phyloP scores from a whole-genome alignment of 345 rosid genomes.

The Boechera stricta region DNA sequence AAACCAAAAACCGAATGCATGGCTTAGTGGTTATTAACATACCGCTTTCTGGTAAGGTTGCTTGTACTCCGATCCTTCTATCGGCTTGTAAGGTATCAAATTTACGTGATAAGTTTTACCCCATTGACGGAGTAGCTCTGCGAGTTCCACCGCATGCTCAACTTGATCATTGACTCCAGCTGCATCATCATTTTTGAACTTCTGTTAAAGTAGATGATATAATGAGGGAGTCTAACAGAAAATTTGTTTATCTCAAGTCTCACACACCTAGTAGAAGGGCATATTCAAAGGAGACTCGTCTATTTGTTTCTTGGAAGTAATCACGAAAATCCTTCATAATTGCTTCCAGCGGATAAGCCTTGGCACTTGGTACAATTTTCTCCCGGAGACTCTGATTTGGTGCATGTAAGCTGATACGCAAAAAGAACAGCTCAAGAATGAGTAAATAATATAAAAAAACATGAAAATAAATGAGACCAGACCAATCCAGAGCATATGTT shows the following conservation, averaged over 20 bases:
- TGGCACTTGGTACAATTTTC: slow-evolving; percentile 93
- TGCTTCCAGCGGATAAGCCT: slow-evolving; percentile 90
- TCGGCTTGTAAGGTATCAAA: slow-evolving; percentile 90
- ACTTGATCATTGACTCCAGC: slow-evolving; percentile 90
- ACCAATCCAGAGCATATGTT: not conserved
- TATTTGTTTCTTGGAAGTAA: slow-evolving; percentile 76
- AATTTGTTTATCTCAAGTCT: not conserved
- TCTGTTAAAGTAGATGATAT: not conserved
- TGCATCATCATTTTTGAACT: slow-evolving; percentile 46
- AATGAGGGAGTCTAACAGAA: not conserved
- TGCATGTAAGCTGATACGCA: slow-evolving; percentile 76
- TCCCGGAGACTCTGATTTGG: slow-evolving; percentile 91
- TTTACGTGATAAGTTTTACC: slow-evolving; percentile 87
- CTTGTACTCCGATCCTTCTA: slow-evolving; percentile 81
- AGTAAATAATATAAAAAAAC: not conserved
- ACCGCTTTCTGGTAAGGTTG: slow-evolving; percentile 84
- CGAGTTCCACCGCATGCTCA: slow-evolving; percentile 84
- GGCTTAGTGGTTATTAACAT: slow-evolving; percentile 25
- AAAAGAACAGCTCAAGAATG: slow-evolving; percentile 23
- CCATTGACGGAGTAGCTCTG: slow-evolving; percentile 80
- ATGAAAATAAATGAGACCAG: not conserved
- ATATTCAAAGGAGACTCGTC: slow-evolving; percentile 90
- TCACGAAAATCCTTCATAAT: slow-evolving; percentile 92
- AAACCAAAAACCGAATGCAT: not conserved
- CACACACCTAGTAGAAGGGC: slow-evolving; percentile 77